These are phyloP conservation scores for Coemansia sp. DNA, from an alignment of 192 early-diverging fungal genomes.

Conservation along the genomic window DNA sequence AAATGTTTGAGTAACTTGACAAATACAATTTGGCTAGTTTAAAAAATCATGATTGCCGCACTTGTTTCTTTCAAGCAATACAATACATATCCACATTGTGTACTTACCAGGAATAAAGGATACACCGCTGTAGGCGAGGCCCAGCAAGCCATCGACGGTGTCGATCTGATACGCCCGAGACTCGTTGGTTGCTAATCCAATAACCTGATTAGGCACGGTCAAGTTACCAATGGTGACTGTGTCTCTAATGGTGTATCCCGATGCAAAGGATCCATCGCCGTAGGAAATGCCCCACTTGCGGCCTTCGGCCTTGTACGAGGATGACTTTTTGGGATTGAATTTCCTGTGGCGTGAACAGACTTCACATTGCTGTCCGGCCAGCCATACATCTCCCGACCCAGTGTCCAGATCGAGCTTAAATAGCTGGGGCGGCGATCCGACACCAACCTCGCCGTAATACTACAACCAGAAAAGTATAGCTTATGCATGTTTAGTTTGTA, in stretches of 20 bases:
- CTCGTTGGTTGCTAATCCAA: constrained; percentile 60
- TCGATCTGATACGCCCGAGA: constrained; percentile 56
- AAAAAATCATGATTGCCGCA: not conserved
- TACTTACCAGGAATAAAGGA: constrained; percentile 50
- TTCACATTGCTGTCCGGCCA: constrained; percentile 50
- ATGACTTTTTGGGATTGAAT: constrained; percentile 53
- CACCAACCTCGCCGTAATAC: constrained; percentile 64
- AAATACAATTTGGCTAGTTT: not conserved
- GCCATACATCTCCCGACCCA: constrained; percentile 69
- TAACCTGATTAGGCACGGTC: constrained; percentile 54
- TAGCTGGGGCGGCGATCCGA: constrained; percentile 63
- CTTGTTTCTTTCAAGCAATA: not conserved
- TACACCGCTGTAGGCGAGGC: constrained; percentile 57
- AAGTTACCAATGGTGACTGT: constrained; percentile 56
- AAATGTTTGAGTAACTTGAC: not conserved
- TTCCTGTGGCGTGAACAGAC: constrained; percentile 47
- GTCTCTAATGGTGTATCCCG: constrained; percentile 51
- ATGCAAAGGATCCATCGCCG: constrained; percentile 60
- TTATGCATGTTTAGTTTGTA: too few species aligned
- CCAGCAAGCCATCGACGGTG: constrained; percentile 64
- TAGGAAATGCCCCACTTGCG: constrained; percentile 60
- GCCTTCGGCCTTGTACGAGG: constrained; percentile 55
- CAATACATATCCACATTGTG: not conserved
- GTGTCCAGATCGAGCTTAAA: constrained; percentile 73
- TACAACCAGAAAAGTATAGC: constrained; percentile 29